Conservation (phyloP, 179 eudicot genomes). For the Sideroxylon spinosum region DNA sequence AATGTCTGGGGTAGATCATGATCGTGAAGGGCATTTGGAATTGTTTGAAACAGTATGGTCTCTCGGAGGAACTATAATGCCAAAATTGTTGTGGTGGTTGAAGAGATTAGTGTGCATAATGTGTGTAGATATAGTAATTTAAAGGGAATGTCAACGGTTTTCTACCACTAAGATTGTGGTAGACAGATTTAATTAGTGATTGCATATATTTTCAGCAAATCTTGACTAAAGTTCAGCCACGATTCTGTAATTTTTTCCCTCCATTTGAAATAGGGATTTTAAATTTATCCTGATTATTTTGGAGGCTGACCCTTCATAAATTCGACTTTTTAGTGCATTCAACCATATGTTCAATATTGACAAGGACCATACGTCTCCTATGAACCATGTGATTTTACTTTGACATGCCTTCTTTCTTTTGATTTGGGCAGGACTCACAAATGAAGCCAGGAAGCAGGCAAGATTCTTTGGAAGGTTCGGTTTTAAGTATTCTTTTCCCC, state of each 20-base stretch:
- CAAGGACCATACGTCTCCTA: background rate
- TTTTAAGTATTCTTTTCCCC: constrained; percentile 13
- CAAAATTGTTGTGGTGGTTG: background rate
- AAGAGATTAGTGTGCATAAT: too few species aligned
- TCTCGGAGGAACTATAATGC: background rate
- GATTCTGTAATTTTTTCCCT: background rate
- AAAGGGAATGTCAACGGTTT: too few species aligned
- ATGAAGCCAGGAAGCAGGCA: constrained; percentile 50
- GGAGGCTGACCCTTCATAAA: background rate
- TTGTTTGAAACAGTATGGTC: background rate
- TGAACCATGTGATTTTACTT: background rate
- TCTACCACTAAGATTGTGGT: background rate
- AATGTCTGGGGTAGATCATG: background rate
- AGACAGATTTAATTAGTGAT: background rate
- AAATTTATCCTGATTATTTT: background rate
- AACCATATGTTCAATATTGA: background rate
- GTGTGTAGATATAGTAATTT: too few species aligned
- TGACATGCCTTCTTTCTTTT: background rate
- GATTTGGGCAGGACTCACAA: constrained; percentile 58
- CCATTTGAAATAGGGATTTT: background rate
- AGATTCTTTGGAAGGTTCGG: constrained; percentile 62
- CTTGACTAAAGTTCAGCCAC: background rate
- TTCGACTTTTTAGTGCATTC: constrained; percentile 2
- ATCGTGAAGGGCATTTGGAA: background rate
- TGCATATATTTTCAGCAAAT: background rate